phyloP scores from a whole-genome alignment of 495 filamentous ascomycete species.

The Aspergillus wentii region DNA sequence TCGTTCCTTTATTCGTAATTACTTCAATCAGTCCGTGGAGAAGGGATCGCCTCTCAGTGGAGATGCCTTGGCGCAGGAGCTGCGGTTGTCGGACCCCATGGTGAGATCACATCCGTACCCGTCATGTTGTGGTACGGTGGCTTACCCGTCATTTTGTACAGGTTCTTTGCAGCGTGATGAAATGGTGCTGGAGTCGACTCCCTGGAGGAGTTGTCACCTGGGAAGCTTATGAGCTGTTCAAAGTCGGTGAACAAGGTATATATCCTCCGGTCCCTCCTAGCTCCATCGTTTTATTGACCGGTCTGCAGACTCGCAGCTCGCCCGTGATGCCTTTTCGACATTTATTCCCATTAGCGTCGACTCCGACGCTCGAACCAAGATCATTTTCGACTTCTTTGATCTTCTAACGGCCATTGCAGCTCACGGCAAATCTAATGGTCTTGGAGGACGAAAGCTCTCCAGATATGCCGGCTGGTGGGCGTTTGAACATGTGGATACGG shows the following conservation, averaged over 20 bases:
- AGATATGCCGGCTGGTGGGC: slow-evolving; percentile 98
- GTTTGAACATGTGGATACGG: slow-evolving; percentile 81
- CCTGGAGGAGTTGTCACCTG: slow-evolving; percentile 90
- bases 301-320: slow-evolving; percentile 76
- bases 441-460: slow-evolving; percentile 90
- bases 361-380: slow-evolving; percentile 75
- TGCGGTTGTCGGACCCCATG: slow-evolving; percentile 91
- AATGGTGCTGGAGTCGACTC: slow-evolving; percentile 98
- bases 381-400: slow-evolving; percentile 97
- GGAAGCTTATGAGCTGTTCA: slow-evolving; percentile 96
- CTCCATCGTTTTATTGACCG: slow-evolving; percentile 4
- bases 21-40: slow-evolving; percentile 61
- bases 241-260: slow-evolving; percentile 86
- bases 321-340: slow-evolving; percentile 87
- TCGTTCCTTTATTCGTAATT: slow-evolving; percentile 88
- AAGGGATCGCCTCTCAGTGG: slow-evolving; percentile 52
- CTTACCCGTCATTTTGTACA: no score
- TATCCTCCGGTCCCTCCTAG: slow-evolving; percentile 5
- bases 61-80: slow-evolving; percentile 71
- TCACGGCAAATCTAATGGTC: slow-evolving; percentile 87
- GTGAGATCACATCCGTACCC: slow-evolving; percentile 38
- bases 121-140: slow-evolving; percentile 3
- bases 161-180: slow-evolving; percentile 90
- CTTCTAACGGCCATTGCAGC: slow-evolving; percentile 76
- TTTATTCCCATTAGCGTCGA: slow-evolving; percentile 95